Conservation (phyloP, 148 eudicot species). For the Drosera capensis region DNA sequence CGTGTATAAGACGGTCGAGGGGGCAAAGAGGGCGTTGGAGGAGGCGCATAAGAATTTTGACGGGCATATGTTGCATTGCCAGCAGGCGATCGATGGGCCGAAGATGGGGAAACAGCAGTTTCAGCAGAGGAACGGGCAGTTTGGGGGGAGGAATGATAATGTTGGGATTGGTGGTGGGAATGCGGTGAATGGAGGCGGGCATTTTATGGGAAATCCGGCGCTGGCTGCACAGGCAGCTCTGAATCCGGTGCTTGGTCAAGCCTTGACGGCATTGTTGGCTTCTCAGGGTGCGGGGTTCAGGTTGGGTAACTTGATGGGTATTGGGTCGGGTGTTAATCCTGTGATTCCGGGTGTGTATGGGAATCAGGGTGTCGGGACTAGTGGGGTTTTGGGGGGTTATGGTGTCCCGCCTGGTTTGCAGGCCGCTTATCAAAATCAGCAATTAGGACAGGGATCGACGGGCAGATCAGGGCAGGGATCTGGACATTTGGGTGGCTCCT, state of each 20-base stretch:
- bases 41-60: constrained; percentile 85
- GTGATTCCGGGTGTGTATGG: constrained; percentile 27
- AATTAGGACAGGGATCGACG: constrained; percentile 60
- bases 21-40: constrained; percentile 64
- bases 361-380: constrained; percentile 9
- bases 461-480: constrained; percentile 45
- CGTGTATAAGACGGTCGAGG: constrained; percentile 55
- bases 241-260: constrained; percentile 75
- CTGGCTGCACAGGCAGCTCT: constrained; percentile 27
- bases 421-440: constrained; percentile 38
- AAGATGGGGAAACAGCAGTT: constrained; percentile 38
- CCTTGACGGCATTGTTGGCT: constrained; percentile 64
- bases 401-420: constrained; percentile 36
- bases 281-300: constrained; percentile 73
- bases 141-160: constrained; percentile 44
- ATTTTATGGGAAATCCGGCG: constrained; percentile 41
- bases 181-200: constrained; percentile 23
- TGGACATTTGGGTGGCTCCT: constrained; percentile 21
- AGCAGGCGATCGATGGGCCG: constrained; percentile 79
- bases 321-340: constrained; percentile 15
- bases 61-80: constrained; percentile 55
- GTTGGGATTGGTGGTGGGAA: constrained; percentile 25
- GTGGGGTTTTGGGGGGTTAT: constrained; percentile 35
- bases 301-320: constrained; percentile 49
- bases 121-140: constrained; percentile 24